Evolutionary conservation across 495 filamentous ascomycete species (phyloP), one percentile per base, ranked within the genome.

Genomic region (Penicillium egyptiacum): DNA sequence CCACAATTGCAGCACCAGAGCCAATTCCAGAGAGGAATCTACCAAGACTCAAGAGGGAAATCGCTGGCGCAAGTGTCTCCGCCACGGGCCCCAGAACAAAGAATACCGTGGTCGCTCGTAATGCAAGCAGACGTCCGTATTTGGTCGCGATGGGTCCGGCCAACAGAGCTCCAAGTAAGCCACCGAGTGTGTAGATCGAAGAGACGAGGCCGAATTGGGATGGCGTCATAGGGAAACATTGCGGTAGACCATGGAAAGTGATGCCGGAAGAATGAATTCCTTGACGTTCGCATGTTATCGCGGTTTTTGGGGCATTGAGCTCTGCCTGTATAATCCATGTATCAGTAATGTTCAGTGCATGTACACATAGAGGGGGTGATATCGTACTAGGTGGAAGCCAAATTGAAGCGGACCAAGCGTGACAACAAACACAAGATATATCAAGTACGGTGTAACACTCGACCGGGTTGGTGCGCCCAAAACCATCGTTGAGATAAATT

Each of bases 121-220:
- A 87, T 3, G 87, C 79, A 16, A 83, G 72, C 5, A 87, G 77
- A 8, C 94, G 86, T 20, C 94, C 94, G 56, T 86, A 85, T 12
- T 74, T 73, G 1, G 87, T 88, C 2, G 89, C 83, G 19, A 89
- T 67, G 0, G 90, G 88, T 0, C 91, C 91, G 10, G 89, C 86
- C 6, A 81, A 70, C 35, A 98, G 75, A 6, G 94, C 93, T 8
- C 94, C 94, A 8, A 90, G 20, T 11, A 98, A 76, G 1, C 95
- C 94, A 19, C 94, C 94, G 12, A 96, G 77, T 0, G 94, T 97
- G 73, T 94, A 96, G 60, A 96, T 87, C 35, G 91, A 94, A 16
- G 88, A 89, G 11, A 96, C 87, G 56, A 90, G 73, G 20, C 89
- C 91, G 60, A 95, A 92, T 59, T 88, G 81, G 26, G 83, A 80